Evolutionary conservation across 345 rosid genomes (phyloP).

Genomic region (Pseudoturritis turrita): DNA sequence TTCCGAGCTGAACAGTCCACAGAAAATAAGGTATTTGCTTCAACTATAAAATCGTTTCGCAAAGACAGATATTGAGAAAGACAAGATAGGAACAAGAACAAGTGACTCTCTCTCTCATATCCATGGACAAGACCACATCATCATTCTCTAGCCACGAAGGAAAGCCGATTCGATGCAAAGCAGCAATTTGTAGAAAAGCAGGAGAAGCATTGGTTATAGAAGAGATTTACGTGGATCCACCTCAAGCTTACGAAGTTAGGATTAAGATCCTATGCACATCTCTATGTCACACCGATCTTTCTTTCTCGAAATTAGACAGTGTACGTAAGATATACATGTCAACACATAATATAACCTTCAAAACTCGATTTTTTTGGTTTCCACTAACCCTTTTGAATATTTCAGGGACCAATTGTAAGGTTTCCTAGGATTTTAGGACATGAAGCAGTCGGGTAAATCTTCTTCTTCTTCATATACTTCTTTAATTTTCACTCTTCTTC

Average conservation of each 20-base stretch:
- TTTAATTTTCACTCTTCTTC: background rate
- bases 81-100: background rate
- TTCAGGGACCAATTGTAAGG: conserved; percentile 46
- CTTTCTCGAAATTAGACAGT: conserved; percentile 34
- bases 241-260: conserved; percentile 61
- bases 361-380: background rate
- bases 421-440: conserved; percentile 71
- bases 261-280: conserved; percentile 67
- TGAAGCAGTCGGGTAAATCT: conserved; percentile 60
- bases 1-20: too few species aligned
- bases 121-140: conserved; percentile 4
- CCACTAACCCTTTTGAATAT: background rate
- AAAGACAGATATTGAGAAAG: background rate
- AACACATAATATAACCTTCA: background rate
- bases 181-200: conserved; percentile 51
- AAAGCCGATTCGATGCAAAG: conserved; percentile 57
- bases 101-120: background rate
- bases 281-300: conserved; percentile 56
- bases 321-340: conserved; percentile 28
- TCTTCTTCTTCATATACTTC: background rate
- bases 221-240: conserved; percentile 67
- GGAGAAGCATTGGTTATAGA: conserved; percentile 51
- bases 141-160: conserved; percentile 20
- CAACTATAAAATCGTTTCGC: background rate
- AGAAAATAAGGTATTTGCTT: too few species aligned